Percentiles rank a stretch among this genome's conserved stretches.
phyloP scores from a whole-genome alignment of 108 stramenopile species.

The Pseudonitzschia multistriata region DNA sequence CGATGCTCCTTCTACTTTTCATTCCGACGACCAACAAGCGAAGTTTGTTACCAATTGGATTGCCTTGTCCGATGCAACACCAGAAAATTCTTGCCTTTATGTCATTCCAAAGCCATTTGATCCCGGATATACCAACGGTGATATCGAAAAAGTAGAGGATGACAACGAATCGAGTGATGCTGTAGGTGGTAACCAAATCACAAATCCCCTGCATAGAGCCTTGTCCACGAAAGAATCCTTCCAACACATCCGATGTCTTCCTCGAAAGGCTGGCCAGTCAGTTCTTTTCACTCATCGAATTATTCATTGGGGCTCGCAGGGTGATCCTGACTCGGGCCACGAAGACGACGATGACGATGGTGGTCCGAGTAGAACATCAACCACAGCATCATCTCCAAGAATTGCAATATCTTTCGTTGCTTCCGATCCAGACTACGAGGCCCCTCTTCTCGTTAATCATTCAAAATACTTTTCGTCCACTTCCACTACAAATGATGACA shows the following conservation, averaged over 20 bases:
- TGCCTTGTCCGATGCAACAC: slow-evolving; percentile 60
- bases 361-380: background rate
- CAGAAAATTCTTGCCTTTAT: slow-evolving; percentile 70
- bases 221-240: slow-evolving; percentile 62
- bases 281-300: slow-evolving; percentile 71
- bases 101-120: slow-evolving; percentile 67
- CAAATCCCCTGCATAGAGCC: slow-evolving; percentile 57
- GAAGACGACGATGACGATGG: background rate
- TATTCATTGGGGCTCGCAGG: slow-evolving; percentile 74
- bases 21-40: slow-evolving; percentile 43
- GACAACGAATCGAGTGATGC: background rate
- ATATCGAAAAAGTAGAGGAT: slow-evolving; percentile 27
- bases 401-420: slow-evolving; percentile 77
- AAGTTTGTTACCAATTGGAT: slow-evolving; percentile 79
- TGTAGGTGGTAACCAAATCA: background rate
- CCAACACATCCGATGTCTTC: slow-evolving; percentile 71
- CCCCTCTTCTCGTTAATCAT: slow-evolving; percentile 40
- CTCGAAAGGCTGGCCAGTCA: slow-evolving; percentile 55
- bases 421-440: slow-evolving; percentile 61
- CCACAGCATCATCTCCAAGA: slow-evolving; percentile 28
- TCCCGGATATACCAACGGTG: slow-evolving; percentile 67
- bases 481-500: background rate
- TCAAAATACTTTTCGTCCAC: background rate
- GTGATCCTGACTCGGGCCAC: slow-evolving; percentile 30
- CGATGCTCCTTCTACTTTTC: slow-evolving; percentile 23